Percentiles rank a stretch among this genome's conserved stretches.
Conservation (phyloP, 352 stramenopile genomes). For the Globisporangium nodosum region DNA sequence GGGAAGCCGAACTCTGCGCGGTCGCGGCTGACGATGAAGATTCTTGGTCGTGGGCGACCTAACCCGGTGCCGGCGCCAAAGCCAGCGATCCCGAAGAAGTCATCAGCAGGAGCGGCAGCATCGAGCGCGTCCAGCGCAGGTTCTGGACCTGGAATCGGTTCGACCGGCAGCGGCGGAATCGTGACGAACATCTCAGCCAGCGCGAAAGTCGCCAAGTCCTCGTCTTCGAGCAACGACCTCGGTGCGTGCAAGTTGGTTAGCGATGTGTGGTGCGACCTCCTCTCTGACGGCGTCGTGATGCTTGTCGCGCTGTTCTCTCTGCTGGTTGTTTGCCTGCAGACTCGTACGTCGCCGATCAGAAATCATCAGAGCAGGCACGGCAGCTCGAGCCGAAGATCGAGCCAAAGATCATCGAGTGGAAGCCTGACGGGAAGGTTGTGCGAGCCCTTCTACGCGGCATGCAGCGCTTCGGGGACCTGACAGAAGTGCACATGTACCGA, state of each 20-base stretch:
- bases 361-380: constrained; percentile 17
- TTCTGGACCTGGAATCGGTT: constrained; percentile 2
- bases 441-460: constrained; percentile 62
- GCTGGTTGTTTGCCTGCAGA: constrained; percentile 4
- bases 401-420: constrained; percentile 27
- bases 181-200: constrained; percentile 59
- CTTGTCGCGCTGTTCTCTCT: background rate
- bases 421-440: constrained; percentile 61
- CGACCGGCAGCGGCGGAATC: constrained; percentile 10
- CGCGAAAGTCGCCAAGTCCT: constrained; percentile 33
- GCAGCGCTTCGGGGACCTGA: constrained; percentile 75
- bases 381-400: constrained; percentile 47
- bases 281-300: background rate
- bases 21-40: constrained; percentile 67
- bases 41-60: constrained; percentile 58
- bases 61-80: constrained; percentile 25
- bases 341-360: constrained; percentile 21
- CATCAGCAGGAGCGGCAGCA: background rate
- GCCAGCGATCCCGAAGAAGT: constrained; percentile 32
- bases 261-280: background rate
- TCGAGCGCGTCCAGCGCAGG: constrained; percentile 1
- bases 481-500: constrained; percentile 54
- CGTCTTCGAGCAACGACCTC: constrained; percentile 18
- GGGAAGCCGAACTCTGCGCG: constrained; percentile 65
- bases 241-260: constrained; percentile 6